Conservation (phyloP, 352 stramenopile genomes). For the Phytopythium boreale region DNA sequence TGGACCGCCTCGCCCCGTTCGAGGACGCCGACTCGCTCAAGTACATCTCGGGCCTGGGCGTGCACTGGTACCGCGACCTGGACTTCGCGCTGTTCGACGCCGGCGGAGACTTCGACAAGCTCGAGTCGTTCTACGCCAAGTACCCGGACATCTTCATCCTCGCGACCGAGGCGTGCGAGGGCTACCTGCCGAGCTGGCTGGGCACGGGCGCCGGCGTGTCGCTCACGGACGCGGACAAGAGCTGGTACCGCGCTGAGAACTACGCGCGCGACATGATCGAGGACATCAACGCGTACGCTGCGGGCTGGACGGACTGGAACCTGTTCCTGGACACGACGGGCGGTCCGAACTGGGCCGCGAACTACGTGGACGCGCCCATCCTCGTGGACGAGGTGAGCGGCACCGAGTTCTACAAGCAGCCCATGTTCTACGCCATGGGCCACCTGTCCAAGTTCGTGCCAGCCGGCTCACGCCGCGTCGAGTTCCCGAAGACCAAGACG, state of each 20-base stretch:
- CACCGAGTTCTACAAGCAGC: constrained; percentile 55
- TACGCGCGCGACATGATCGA: constrained; percentile 81
- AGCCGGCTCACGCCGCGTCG: constrained; percentile 42
- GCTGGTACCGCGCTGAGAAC: constrained; percentile 66
- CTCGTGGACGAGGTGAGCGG: constrained; percentile 37
- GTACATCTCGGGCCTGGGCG: constrained; percentile 82
- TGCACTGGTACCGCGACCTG: constrained; percentile 85
- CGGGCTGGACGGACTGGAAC: constrained; percentile 86
- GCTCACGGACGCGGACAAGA: constrained; percentile 37
- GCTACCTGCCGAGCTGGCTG: constrained; percentile 45
- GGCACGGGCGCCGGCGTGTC: constrained; percentile 42
- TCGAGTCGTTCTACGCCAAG: constrained; percentile 48
- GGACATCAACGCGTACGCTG: constrained; percentile 66
- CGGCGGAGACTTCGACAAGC: constrained; percentile 43
- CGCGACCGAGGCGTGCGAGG: constrained; percentile 74
- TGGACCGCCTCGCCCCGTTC: constrained; percentile 33
- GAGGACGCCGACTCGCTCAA: constrained; percentile 42
- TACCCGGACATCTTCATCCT: constrained; percentile 79
- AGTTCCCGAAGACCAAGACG: constrained; percentile 28
- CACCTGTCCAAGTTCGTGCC: constrained; percentile 60
- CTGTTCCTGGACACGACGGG: constrained; percentile 50
- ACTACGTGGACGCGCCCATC: constrained; percentile 62
- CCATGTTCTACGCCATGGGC: constrained; percentile 61
- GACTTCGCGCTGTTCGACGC: constrained; percentile 45
- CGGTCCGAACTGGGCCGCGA: constrained; percentile 74